Evolutionary conservation across 2,329 filamentous ascomycete genomes (phyloP).

Genomic region (Alternaria viburni): DNA sequence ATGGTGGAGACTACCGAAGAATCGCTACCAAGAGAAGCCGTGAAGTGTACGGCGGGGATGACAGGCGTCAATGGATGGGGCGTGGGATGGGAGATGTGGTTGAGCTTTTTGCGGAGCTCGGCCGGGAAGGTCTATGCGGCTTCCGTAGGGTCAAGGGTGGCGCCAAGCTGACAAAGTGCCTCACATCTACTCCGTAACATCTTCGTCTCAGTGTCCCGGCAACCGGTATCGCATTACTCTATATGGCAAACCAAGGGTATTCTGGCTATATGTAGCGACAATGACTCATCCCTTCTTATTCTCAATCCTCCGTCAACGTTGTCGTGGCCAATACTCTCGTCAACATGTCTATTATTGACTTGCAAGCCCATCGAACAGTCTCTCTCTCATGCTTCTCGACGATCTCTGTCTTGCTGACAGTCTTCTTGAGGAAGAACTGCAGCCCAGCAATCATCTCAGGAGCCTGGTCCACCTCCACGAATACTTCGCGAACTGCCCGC

Average conservation of each 20-base stretch:
- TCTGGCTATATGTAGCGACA: neutral
- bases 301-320: slow-evolving; percentile 48
- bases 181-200: slow-evolving; percentile 10
- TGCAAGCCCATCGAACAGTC: slow-evolving; percentile 55
- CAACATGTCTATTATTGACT: slow-evolving; percentile 47
- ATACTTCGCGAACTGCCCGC: slow-evolving; percentile 67
- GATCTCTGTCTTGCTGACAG: slow-evolving; percentile 70
- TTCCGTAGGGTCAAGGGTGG: slow-evolving; percentile 30
- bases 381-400: slow-evolving; percentile 59
- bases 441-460: slow-evolving; percentile 75
- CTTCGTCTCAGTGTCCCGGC: neutral
- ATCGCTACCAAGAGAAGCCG: slow-evolving; percentile 38
- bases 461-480: slow-evolving; percentile 67
- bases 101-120: slow-evolving; percentile 42
- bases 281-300: neutral
- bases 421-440: slow-evolving; percentile 79
- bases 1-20: slow-evolving; percentile 48
- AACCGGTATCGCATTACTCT: slow-evolving; percentile 3
- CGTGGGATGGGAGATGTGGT: slow-evolving; percentile 44
- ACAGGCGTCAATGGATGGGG: slow-evolving; percentile 48
- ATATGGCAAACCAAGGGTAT: slow-evolving; percentile 5
- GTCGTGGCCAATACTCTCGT: slow-evolving; percentile 41
- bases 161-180: slow-evolving; percentile 22
- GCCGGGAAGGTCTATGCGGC: slow-evolving; percentile 25
- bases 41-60: slow-evolving; percentile 35